phyloP scores from a whole-genome alignment of 2,329 filamentous ascomycete species.

The Cytospora piceicola region DNA sequence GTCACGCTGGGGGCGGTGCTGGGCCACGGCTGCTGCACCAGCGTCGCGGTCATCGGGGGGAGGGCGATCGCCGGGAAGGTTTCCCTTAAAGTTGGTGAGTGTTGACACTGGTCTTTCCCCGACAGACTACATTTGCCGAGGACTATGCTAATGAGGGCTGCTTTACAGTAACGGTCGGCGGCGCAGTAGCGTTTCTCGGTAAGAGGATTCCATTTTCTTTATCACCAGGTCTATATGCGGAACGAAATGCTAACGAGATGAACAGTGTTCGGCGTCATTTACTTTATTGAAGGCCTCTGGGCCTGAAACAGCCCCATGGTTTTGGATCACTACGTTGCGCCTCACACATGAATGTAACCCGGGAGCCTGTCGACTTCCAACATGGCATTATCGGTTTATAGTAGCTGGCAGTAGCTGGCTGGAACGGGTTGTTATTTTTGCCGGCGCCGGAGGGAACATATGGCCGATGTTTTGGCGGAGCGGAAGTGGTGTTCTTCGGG shows the following conservation, averaged over 20 bases:
- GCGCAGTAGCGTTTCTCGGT: slow-evolving; percentile 80
- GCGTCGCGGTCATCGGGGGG: slow-evolving; percentile 88
- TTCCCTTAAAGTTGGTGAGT: slow-evolving; percentile 91
- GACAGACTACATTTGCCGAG: background rate
- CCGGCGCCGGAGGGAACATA: slow-evolving; percentile 4
- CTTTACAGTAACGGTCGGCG: slow-evolving; percentile 82
- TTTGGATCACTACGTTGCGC: background rate
- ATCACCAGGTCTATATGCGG: background rate
- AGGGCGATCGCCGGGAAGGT: slow-evolving; percentile 91
- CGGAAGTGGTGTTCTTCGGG: background rate
- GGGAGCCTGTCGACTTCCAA: background rate
- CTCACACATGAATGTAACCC: slow-evolving; percentile 16
- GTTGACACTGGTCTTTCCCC: background rate
- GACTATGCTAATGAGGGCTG: slow-evolving; percentile 18
- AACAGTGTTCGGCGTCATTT: slow-evolving; percentile 81
- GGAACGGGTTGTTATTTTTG: no score
- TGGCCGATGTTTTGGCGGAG: background rate
- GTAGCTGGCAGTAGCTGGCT: slow-evolving; percentile 1
- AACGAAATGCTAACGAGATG: background rate
- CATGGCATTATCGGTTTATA: slow-evolving; percentile 7
- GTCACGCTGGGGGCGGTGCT: slow-evolving; percentile 86
- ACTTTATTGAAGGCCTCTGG: slow-evolving; percentile 79
- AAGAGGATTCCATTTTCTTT: background rate
- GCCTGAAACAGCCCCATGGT: slow-evolving; percentile 39
- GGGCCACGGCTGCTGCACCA: slow-evolving; percentile 89